A percentile compares a stretch with the other conserved stretches of the same genome.
phyloP scores from a whole-genome alignment of 2,329 filamentous ascomycete species.

The Dactylellina drechsleri region DNA sequence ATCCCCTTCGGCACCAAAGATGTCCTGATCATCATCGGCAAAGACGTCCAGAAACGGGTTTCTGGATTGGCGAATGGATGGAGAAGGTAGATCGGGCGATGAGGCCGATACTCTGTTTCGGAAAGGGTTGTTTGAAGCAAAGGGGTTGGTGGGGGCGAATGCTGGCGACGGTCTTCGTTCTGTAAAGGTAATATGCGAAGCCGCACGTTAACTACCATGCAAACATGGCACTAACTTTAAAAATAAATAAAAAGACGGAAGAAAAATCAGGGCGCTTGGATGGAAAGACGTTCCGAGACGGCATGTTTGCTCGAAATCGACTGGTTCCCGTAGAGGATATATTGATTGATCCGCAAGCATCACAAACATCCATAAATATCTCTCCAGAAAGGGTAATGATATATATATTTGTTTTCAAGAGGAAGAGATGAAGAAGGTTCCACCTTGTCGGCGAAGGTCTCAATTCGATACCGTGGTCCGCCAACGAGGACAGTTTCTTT shows the following conservation, averaged over 20 bases:
- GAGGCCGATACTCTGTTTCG: conserved; percentile 58
- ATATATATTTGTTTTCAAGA: no score
- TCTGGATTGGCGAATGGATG: conserved; percentile 57
- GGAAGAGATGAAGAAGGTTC: background rate
- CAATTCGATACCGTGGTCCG: conserved; percentile 28
- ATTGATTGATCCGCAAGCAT: conserved; percentile 1
- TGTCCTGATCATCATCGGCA: conserved; percentile 58
- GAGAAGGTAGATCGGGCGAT: conserved; percentile 57
- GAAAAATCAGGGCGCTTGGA: no score
- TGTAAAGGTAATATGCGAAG: conserved; percentile 45
- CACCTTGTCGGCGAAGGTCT: conserved; percentile 17
- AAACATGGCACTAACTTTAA: conserved; percentile 27
- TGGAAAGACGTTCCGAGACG: background rate
- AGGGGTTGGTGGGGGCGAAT: conserved; percentile 56
- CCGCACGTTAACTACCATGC: conserved; percentile 20
- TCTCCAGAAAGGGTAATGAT: background rate
- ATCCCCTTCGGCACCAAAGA: conserved; percentile 51
- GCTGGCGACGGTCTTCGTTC: conserved; percentile 58
- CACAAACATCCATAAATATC: no score
- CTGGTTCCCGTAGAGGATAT: conserved; percentile 43
- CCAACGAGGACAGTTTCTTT: no score
- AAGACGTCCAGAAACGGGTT: conserved; percentile 60
- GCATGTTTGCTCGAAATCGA: background rate
- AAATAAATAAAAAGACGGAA: conserved; percentile 35
- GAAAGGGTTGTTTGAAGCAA: conserved; percentile 59